A percentile compares a stretch with the other conserved stretches of the same genome.
Evolutionary conservation across 805 yeast species (phyloP).

Genomic region (Kazachstania africana): DNA sequence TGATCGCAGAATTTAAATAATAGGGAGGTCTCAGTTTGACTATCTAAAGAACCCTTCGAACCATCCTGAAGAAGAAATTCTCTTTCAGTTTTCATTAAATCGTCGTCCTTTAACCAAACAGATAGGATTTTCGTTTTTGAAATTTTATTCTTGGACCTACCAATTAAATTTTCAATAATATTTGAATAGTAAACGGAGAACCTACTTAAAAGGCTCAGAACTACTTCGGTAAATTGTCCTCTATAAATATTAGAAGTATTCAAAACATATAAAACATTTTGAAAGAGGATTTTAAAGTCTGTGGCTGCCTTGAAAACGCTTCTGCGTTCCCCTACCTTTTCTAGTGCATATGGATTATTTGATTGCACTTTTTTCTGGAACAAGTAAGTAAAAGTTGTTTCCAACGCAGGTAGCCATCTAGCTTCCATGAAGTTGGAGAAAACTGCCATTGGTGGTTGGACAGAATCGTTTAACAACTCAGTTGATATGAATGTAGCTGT

Average conservation of each 20-base stretch:
- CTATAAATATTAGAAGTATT: conserved; percentile 35
- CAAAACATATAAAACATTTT: conserved; percentile 20
- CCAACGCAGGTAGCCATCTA: conserved; percentile 53
- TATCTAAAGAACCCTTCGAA: conserved; percentile 2
- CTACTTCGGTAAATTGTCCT: conserved; percentile 35
- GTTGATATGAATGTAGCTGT: conserved; percentile 33
- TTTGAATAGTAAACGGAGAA: conserved; percentile 27
- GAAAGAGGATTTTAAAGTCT: conserved; percentile 20
- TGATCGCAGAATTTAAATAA: conserved; percentile 21
- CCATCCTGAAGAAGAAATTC: conserved; percentile 18
- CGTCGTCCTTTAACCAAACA: conserved; percentile 28
- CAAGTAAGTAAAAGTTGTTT: conserved; percentile 39
- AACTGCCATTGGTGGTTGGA: conserved; percentile 31
- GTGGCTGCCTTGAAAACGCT: conserved; percentile 22
- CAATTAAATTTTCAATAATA: conserved; percentile 22
- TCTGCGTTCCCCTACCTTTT: conserved; percentile 22
- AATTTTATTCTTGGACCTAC: conserved; percentile 12
- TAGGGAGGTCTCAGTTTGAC: conserved; percentile 20
- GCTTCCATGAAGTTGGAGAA: conserved; percentile 53
- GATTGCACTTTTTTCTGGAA: conserved; percentile 38
- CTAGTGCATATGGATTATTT: conserved; percentile 29
- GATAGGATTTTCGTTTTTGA: conserved; percentile 17
- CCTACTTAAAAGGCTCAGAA: conserved; percentile 29
- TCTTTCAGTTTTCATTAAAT: conserved; percentile 24
- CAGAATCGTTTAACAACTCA: conserved; percentile 9